A percentile compares a stretch with the other conserved stretches of the same genome.
Evolutionary conservation across 2,329 filamentous ascomycete species (phyloP).

Genomic region (Cryphonectria parasitica): DNA sequence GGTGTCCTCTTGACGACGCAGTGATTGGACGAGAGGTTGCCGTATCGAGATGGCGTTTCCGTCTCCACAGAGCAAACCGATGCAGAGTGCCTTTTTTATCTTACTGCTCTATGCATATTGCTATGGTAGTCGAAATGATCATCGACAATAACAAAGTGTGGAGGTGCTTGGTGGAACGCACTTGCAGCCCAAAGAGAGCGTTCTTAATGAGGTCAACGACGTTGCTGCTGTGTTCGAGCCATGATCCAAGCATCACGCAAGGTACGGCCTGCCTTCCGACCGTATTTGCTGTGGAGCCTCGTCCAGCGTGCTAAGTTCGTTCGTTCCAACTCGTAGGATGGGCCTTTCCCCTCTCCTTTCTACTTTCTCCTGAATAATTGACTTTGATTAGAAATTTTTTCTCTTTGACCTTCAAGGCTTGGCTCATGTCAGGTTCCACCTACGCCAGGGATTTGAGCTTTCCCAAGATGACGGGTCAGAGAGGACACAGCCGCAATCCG

Average conservation of each 20-base stretch:
- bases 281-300: background rate
- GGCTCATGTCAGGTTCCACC: slow-evolving; percentile 1
- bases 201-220: too few relatives aligned
- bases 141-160: too few relatives aligned
- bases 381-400: background rate
- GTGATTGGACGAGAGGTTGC: background rate
- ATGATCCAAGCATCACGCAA: background rate
- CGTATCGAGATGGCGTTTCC: background rate
- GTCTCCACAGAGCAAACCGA: background rate
- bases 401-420: background rate
- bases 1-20: background rate
- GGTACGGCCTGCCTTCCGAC: background rate
- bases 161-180: too few relatives aligned
- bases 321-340: background rate
- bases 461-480: slow-evolving; percentile 3
- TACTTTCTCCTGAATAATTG: background rate
- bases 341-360: background rate
- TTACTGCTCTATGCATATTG: too few relatives aligned
- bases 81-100: too few relatives aligned
- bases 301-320: background rate
- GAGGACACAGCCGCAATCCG: slow-evolving; percentile 11
- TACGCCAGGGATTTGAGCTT: background rate
- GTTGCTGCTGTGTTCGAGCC: background rate
- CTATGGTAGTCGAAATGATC: too few relatives aligned
- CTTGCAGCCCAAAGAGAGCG: too few relatives aligned